A percentile compares a stretch with the other conserved stretches of the same genome.
Evolutionary conservation across 2,329 filamentous ascomycete species (phyloP).

Genomic region (Venturia effusa): DNA sequence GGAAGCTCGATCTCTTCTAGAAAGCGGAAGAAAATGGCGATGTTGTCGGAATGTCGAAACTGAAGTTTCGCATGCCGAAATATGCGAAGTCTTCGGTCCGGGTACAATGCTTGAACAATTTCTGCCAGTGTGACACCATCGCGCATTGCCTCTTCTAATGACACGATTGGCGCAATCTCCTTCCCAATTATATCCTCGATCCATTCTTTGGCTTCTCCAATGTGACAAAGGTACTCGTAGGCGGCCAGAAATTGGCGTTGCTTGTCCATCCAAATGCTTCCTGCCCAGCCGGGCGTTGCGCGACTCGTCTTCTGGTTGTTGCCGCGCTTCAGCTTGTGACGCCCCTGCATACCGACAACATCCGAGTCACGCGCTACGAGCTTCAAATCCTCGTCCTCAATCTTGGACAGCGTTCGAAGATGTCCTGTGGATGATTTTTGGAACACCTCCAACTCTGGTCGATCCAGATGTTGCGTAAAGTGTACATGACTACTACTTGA

Average conservation of each 20-base stretch:
- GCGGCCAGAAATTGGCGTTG: slow-evolving; percentile 92
- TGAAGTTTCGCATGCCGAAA: slow-evolving; percentile 79
- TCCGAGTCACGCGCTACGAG: slow-evolving; percentile 71
- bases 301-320: slow-evolving; percentile 33
- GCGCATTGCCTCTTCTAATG: slow-evolving; percentile 83
- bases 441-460: slow-evolving; percentile 61
- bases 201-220: slow-evolving; percentile 98
- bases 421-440: slow-evolving; percentile 85
- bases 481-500: slow-evolving; percentile 4
- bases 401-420: slow-evolving; percentile 72
- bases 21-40: slow-evolving; percentile 90
- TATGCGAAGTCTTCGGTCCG: slow-evolving; percentile 65
- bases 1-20: slow-evolving; percentile 85
- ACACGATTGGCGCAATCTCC: slow-evolving; percentile 80
- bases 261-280: slow-evolving; percentile 97
- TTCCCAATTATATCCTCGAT: slow-evolving; percentile 85
- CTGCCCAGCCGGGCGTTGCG: slow-evolving; percentile 53
- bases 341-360: slow-evolving; percentile 76
- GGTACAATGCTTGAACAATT: slow-evolving; percentile 80
- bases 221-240: slow-evolving; percentile 97
- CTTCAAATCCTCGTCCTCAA: slow-evolving; percentile 70
- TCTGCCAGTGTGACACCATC: slow-evolving; percentile 93
- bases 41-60: slow-evolving; percentile 95
- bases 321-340: slow-evolving; percentile 68
- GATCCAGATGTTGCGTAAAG: slow-evolving; percentile 24